These are phyloP conservation scores for Trichoderma lentiforme DNA, from an alignment of 2,329 filamentous ascomycete genomes.

Conservation along the genomic window DNA sequence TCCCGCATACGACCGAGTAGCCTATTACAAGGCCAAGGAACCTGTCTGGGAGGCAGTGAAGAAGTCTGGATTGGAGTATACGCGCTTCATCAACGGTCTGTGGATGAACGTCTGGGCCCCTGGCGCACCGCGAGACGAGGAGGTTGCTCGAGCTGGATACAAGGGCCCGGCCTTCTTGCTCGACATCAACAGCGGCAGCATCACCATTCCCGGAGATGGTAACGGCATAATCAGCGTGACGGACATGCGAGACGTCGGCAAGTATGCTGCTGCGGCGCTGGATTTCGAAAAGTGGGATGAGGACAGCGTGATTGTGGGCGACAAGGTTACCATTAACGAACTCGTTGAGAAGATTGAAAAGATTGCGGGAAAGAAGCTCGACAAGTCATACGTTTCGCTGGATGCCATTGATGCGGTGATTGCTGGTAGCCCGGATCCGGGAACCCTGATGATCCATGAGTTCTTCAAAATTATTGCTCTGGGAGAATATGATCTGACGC, in stretches of 20 bases:
- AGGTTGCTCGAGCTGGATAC: not conserved
- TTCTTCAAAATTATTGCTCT: not conserved
- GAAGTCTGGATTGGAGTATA: slow-evolving; percentile 13
- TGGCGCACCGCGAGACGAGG: not conserved
- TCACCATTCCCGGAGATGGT: not conserved
- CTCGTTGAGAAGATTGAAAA: not conserved
- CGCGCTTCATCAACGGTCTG: slow-evolving; percentile 11
- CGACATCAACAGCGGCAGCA: not conserved
- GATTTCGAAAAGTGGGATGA: slow-evolving; percentile 7
- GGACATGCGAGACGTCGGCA: slow-evolving; percentile 8
- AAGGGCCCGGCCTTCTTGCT: not conserved
- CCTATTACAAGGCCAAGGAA: slow-evolving; percentile 1
- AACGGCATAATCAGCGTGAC: not conserved
- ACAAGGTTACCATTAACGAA: not conserved
- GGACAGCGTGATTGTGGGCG: slow-evolving; percentile 5
- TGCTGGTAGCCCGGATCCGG: not conserved
- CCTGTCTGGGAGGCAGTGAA: slow-evolving; percentile 8
- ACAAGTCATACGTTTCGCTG: not conserved
- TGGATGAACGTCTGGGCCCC: slow-evolving; percentile 16
- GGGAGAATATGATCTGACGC: not conserved
- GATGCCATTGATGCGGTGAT: not conserved
- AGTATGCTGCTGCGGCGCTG: slow-evolving; percentile 5
- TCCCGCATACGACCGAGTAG: not conserved
- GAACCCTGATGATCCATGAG: not conserved
- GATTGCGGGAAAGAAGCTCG: not conserved